Conservation (phyloP, 1,139 yeast species). For the Geotrichum australiense region DNA sequence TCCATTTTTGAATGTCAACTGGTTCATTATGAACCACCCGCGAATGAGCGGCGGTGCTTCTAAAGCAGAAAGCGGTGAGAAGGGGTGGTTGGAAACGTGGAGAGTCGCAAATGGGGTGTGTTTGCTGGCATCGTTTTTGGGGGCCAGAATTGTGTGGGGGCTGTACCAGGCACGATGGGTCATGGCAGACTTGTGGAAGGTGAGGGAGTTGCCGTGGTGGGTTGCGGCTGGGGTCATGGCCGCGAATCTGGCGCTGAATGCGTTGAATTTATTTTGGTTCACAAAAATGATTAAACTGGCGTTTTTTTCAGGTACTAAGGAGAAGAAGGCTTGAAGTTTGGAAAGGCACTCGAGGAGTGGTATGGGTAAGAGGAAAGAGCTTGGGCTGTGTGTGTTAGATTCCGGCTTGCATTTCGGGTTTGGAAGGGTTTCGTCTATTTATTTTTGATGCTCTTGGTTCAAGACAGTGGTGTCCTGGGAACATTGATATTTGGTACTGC, state of each 20-base stretch:
- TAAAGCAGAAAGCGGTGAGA: constrained; percentile 33
- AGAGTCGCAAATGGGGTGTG: constrained; percentile 54
- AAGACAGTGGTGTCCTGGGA: too few relatives aligned
- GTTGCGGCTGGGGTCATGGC: constrained; percentile 46
- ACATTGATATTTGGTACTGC: too few relatives aligned
- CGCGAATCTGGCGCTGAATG: constrained; percentile 60
- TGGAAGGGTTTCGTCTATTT: too few relatives aligned
- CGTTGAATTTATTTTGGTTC: constrained; percentile 58
- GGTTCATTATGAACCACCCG: constrained; percentile 78
- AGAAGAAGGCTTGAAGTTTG: too few relatives aligned
- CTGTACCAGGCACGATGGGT: constrained; percentile 61
- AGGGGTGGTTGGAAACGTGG: constrained; percentile 31
- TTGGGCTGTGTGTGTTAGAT: too few relatives aligned
- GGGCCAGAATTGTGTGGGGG: constrained; percentile 80
- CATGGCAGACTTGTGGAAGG: constrained; percentile 23
- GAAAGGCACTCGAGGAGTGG: too few relatives aligned
- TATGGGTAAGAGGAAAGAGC: too few relatives aligned
- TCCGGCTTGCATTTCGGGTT: too few relatives aligned
- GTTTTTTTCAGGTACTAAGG: neutral
- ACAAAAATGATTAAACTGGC: constrained; percentile 77
- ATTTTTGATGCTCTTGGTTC: neutral
- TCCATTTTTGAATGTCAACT: constrained; percentile 88
- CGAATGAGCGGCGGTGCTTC: constrained; percentile 44
- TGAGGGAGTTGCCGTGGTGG: constrained; percentile 34
- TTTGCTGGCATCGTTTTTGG: constrained; percentile 64